These are phyloP conservation scores for Knoxia roxburghii DNA, from an alignment of 257 asterid genomes.

Conservation along the genomic window DNA sequence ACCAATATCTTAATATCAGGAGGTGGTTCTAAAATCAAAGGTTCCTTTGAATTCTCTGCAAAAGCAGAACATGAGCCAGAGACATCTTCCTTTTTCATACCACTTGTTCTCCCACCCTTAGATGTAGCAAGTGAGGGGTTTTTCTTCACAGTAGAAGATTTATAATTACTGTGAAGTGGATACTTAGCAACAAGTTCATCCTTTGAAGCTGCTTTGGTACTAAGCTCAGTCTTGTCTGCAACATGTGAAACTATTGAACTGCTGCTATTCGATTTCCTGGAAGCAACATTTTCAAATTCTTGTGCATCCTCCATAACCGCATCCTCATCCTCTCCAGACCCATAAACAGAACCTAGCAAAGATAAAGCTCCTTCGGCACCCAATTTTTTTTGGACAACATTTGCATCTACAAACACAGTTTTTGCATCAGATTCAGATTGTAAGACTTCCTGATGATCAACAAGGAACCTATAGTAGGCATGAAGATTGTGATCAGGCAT, in stretches of 20 bases:
- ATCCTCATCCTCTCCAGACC: conserved; percentile 87
- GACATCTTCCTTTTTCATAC: conserved; percentile 33
- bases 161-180: conserved; percentile 41
- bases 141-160: conserved; percentile 45
- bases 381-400: conserved; percentile 24
- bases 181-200: conserved; percentile 29
- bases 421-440: conserved; percentile 40
- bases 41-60: conserved; percentile 37
- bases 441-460: conserved; percentile 70
- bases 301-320: conserved; percentile 29
- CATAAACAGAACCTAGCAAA: conserved; percentile 88
- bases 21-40: conserved; percentile 64
- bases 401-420: conserved; percentile 33
- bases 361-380: conserved; percentile 67
- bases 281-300: conserved; percentile 21
- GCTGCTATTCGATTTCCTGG: conserved; percentile 19
- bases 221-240: conserved; percentile 30
- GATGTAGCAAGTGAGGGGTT: conserved; percentile 41
- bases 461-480: conserved; percentile 81
- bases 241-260: conserved; percentile 25
- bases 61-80: conserved; percentile 27
- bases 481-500: conserved; percentile 90
- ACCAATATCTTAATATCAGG: conserved; percentile 66
- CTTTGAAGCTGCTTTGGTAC: conserved; percentile 29
- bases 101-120: conserved; percentile 34